Conservation (phyloP, 78 protist species). For the Dictyostelium purpureum region DNA sequence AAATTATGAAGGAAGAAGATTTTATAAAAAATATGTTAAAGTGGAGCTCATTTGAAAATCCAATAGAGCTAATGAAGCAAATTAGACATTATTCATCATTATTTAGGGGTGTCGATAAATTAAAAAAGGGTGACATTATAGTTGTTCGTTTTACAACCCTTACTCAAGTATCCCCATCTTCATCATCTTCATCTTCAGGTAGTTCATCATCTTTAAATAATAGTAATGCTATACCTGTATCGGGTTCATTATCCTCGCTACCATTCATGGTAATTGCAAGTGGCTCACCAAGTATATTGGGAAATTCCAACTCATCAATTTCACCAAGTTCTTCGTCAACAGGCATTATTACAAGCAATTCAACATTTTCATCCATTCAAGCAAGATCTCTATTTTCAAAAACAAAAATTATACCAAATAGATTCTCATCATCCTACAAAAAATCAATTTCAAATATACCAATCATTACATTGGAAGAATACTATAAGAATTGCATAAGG, state of each 20-base stretch:
- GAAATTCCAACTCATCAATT: no score
- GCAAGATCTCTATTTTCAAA: background rate
- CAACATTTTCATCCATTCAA: background rate
- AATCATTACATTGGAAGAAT: conserved; percentile 33
- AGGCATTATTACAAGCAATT: background rate
- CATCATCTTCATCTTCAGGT: background rate
- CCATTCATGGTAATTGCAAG: background rate
- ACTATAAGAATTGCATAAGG: background rate
- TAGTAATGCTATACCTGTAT: background rate
- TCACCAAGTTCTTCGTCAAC: background rate
- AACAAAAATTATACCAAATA: background rate
- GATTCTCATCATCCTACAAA: background rate
- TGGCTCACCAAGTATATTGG: no score
- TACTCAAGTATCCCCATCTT: background rate
- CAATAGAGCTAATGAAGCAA: background rate
- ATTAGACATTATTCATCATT: conserved; percentile 54
- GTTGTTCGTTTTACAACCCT: conserved; percentile 18
- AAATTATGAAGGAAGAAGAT: conserved; percentile 3
- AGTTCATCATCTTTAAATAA: background rate
- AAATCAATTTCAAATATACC: background rate
- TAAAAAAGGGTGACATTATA: conserved; percentile 40
- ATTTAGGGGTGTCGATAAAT: conserved; percentile 64
- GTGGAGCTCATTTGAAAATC: conserved; percentile 61
- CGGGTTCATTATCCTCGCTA: background rate
- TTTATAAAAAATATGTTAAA: conserved; percentile 19